Evolutionary conservation across 495 filamentous ascomycete genomes (phyloP), one percentile per base, ranked within the genome.

Genomic region (Hypoxylon cercidicola): DNA sequence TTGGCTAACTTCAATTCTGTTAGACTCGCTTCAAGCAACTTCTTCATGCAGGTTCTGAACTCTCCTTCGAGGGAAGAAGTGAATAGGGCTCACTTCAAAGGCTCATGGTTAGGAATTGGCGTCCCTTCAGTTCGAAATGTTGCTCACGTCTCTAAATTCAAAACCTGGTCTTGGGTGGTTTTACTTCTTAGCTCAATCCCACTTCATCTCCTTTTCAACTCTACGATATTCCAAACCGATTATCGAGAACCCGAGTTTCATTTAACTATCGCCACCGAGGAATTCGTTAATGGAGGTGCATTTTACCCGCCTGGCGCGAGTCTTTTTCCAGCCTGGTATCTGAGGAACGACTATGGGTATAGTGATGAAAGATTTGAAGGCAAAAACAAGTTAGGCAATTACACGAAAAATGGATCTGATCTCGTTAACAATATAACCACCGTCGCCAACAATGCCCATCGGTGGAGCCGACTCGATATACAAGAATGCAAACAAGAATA

Each of bases 11-110:
- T 15, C n/a, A 11, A 5, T 8, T 15, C 12, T 13, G 1, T 11
- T 10, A 71, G 68, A 49, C 53, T 71, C 13, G 68, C 68, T 53
- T 71, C 68, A 19, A 65, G 60, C 21, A 71, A 71, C 45, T 80
- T 81, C 47, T 72, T 71, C 23, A 81, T 80, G 79, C 78, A 81
- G 58, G 66, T 72, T 48, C 55, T 80, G 2, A 70, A 71, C 20
- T 64, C 76, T 4, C 79, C 79, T 1, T 77, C 77, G 1, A 69
- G 79, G 8, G 49, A 72, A 28, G 78, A 81, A 41, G 46, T 81
- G 18, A 71, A 81, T 35, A 47, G 11, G 28, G 78, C 78, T 0
- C 79, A 82, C 66, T 43, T 55, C 4, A 49, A 60, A 32, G 46
- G 59, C 0, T 66, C 61, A 9, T 81, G 76, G 78, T 45, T 82